Conservation (phyloP, 768 basidiomycete species). For the Gloeopeniophorella convolvens region DNA sequence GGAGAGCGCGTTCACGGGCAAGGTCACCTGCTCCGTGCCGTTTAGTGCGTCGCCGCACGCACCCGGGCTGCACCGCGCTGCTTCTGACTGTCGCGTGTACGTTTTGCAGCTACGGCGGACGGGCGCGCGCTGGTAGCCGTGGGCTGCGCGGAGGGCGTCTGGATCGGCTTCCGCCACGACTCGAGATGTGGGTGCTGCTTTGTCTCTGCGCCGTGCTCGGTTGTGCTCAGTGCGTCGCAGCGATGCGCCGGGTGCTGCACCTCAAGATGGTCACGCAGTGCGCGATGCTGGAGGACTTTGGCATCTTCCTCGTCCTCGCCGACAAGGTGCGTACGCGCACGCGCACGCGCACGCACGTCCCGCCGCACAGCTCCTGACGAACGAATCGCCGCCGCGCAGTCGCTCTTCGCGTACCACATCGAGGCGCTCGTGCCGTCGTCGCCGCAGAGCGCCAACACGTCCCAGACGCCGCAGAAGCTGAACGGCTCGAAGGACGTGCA, state of each 20-base stretch:
- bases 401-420: slow-evolving; percentile 89
- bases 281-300: slow-evolving; percentile 93
- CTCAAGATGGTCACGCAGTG: slow-evolving; percentile 92
- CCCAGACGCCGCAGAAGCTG: slow-evolving; percentile 83
- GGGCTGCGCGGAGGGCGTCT: slow-evolving; percentile 92
- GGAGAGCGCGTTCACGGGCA: slow-evolving; percentile 68
- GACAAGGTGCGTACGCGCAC: too few relatives aligned
- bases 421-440: slow-evolving; percentile 93
- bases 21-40: slow-evolving; percentile 92
- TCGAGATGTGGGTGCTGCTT: slow-evolving; percentile 56
- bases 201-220: background rate
- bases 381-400: slow-evolving; percentile 46
- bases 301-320: slow-evolving; percentile 91
- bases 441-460: slow-evolving; percentile 55
- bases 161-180: slow-evolving; percentile 90
- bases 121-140: slow-evolving; percentile 84
- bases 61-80: too few relatives aligned
- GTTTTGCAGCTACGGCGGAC: slow-evolving; percentile 63
- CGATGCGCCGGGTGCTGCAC: slow-evolving; percentile 89
- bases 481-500: slow-evolving; percentile 89
- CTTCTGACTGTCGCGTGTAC: slow-evolving; percentile 14
- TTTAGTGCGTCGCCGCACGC: slow-evolving; percentile 56
- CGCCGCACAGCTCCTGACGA: too few relatives aligned
- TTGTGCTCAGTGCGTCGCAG: slow-evolving; percentile 34
- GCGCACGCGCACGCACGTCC: too few relatives aligned